These are phyloP conservation scores for Ogataea zsoltii DNA, from an alignment of 805 yeast species.

Conservation along the genomic window DNA sequence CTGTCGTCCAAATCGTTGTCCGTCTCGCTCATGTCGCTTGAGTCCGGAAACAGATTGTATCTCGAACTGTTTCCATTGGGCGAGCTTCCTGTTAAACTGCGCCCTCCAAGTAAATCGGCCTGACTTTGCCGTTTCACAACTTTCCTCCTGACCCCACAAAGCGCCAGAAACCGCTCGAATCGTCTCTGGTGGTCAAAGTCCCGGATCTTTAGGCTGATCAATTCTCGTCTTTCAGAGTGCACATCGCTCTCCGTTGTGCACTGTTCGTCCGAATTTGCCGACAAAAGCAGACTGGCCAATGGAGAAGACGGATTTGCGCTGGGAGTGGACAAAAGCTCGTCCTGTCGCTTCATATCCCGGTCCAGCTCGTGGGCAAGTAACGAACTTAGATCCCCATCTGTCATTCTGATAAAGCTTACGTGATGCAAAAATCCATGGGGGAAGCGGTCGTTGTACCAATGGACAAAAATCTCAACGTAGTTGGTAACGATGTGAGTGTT, in stretches of 20 bases:
- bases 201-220: constrained; percentile 15
- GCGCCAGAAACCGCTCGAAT: constrained; percentile 27
- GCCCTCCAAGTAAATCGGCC: background rate
- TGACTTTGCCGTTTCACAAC: background rate
- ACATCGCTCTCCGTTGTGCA: constrained; percentile 50
- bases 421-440: background rate
- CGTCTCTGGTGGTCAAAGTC: constrained; percentile 31
- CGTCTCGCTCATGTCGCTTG: constrained; percentile 17
- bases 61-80: constrained; percentile 17
- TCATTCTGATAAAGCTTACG: constrained; percentile 35
- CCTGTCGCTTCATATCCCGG: constrained; percentile 33
- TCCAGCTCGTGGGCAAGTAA: constrained; percentile 11
- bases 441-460: too few species aligned
- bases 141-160: constrained; percentile 25
- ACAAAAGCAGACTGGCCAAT: constrained; percentile 53
- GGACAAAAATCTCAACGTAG: too few species aligned
- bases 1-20: constrained; percentile 10
- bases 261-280: constrained; percentile 28
- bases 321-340: constrained; percentile 45
- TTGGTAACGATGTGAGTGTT: too few species aligned
- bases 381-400: constrained; percentile 1
- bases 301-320: constrained; percentile 54
- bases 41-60: constrained; percentile 22
- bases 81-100: background rate
- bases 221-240: constrained; percentile 41